phyloP scores from a whole-genome alignment of 2,329 filamentous ascomycete genomes.

The Hymenoscyphus linearis region DNA sequence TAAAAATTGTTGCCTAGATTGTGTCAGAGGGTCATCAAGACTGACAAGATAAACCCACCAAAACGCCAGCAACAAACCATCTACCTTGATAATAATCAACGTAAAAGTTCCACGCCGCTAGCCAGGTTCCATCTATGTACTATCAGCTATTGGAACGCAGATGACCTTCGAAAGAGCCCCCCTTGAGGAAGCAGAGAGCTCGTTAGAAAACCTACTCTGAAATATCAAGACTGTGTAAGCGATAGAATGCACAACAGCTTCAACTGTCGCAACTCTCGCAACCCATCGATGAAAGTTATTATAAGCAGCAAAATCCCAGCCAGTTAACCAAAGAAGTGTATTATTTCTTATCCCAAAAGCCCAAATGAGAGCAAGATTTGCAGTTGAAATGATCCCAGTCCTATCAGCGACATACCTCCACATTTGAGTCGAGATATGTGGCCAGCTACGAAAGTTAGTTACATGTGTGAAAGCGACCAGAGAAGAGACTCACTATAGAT shows the following conservation, averaged over 20 bases:
- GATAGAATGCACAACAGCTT: constrained; percentile 58
- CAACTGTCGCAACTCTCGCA: constrained; percentile 55
- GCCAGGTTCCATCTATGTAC: background rate
- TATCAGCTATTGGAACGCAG: background rate
- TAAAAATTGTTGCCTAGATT: constrained; percentile 31
- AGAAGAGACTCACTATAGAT: constrained; percentile 3
- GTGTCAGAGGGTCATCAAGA: background rate
- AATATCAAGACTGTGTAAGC: constrained; percentile 42
- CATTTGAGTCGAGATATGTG: constrained; percentile 30
- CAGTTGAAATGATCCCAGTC: constrained; percentile 58
- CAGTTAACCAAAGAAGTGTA: constrained; percentile 59
- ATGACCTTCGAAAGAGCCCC: background rate
- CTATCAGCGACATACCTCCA: constrained; percentile 57
- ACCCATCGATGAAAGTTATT: constrained; percentile 65
- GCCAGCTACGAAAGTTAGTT: constrained; percentile 31
- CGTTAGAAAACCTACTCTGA: constrained; percentile 35
- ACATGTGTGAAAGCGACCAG: background rate
- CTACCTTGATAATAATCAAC: background rate
- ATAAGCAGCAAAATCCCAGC: constrained; percentile 63
- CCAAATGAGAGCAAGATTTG: constrained; percentile 60
- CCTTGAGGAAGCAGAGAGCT: background rate
- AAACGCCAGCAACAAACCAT: constrained; percentile 2
- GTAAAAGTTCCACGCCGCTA: background rate
- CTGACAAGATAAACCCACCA: background rate
- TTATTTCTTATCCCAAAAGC: constrained; percentile 65